Evolutionary conservation across 1,284 basidiomycete genomes (phyloP).

Genomic region (Irpex lacteus): DNA sequence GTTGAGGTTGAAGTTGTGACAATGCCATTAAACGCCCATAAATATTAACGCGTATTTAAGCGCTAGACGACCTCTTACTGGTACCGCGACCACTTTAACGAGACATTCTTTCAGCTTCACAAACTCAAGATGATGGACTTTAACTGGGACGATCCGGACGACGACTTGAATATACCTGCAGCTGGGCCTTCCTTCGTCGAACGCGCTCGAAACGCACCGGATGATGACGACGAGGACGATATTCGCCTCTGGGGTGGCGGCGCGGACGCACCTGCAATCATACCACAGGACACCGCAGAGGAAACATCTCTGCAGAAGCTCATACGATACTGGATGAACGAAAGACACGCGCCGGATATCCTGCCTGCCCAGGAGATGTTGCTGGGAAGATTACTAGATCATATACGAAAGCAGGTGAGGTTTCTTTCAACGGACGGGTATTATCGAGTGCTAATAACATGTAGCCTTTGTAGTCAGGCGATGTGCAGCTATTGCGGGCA

Average conservation of each 20-base stretch:
- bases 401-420: constrained; percentile 83
- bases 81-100: no score
- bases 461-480: constrained; percentile 20
- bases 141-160: constrained; percentile 16
- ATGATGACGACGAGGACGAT: constrained; percentile 23
- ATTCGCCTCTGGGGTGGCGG: constrained; percentile 11
- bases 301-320: constrained; percentile 59
- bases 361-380: constrained; percentile 75
- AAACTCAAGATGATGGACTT: constrained; percentile 13
- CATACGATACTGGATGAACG: constrained; percentile 82
- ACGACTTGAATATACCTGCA: constrained; percentile 17
- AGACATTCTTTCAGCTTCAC: not conserved
- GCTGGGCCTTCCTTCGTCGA: constrained; percentile 25
- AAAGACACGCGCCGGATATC: constrained; percentile 80
- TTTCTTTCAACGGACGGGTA: not conserved
- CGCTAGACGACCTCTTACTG: no score
- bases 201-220: constrained; percentile 20
- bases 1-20: no score
- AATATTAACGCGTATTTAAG: no score
- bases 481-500: constrained; percentile 64
- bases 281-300: constrained; percentile 22
- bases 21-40: no score
- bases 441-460: constrained; percentile 15
- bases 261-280: constrained; percentile 12
- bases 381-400: constrained; percentile 72